Evolutionary conservation across 768 basidiomycete genomes (phyloP).

Genomic region (Megacollybia marginata): DNA sequence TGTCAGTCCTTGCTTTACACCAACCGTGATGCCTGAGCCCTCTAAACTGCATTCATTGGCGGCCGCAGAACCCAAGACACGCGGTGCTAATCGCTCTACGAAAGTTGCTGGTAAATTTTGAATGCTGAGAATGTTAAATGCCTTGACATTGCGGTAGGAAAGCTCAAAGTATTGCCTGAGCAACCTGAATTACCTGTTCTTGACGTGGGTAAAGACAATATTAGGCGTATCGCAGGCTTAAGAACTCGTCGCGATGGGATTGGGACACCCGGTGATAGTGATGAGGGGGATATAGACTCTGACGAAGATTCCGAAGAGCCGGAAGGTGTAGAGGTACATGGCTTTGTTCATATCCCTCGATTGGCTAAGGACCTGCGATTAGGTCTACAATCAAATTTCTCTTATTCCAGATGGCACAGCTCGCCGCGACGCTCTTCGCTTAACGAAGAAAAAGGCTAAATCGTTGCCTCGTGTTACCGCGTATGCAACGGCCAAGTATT

Average conservation of each 20-base stretch:
- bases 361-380: neutral
- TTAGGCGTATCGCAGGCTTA: neutral
- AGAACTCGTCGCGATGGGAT: constrained; percentile 24
- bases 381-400: constrained; percentile 94
- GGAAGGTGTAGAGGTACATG: constrained; percentile 54
- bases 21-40: too few relatives aligned
- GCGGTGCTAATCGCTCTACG: constrained; percentile 48
- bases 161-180: constrained; percentile 84
- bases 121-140: neutral
- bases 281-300: constrained; percentile 66
- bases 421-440: constrained; percentile 76
- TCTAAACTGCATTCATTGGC: too few relatives aligned
- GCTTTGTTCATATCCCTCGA: neutral
- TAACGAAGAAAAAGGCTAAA: constrained; percentile 95
- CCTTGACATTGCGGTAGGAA: constrained; percentile 44
- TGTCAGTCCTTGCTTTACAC: too few relatives aligned
- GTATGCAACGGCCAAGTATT: constrained; percentile 87
- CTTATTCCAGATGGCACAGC: constrained; percentile 94
- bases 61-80: constrained; percentile 30
- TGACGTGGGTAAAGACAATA: constrained; percentile 7
- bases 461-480: constrained; percentile 90
- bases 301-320: constrained; percentile 51
- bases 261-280: constrained; percentile 35
- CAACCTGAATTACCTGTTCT: constrained; percentile 50
- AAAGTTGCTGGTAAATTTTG: constrained; percentile 29